Base-by-base conservation (phyloP, 2,329 filamentous ascomycete genomes). In the Xylariales sp. region DNA sequence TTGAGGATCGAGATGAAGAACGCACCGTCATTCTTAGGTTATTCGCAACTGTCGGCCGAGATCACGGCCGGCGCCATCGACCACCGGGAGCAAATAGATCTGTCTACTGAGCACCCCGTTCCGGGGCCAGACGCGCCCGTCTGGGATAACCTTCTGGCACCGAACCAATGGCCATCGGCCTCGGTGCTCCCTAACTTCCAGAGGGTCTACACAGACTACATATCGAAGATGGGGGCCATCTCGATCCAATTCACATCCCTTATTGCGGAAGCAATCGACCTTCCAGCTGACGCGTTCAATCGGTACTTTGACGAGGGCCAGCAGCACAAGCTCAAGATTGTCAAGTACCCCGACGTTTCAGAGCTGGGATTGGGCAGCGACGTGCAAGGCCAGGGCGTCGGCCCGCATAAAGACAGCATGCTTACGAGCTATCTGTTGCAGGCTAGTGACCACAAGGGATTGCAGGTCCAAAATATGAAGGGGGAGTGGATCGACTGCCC, bases 301-400 rank as follows among this genome's bases (percentile, higher is more conserved):
- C 89, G 87, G 74, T 97, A 94, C 83, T 95, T 95, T 80, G 92
- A 94, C 77, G 80, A 85, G 49, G 79, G 86, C 73, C 83, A 87
- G 82, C 93, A 96, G 81, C 93, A 97, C 82, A 97, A 97, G 83
- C 85, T 97, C 75, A 97, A 97, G 83, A 90, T 97, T 67, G 90
- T 97, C 68, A 93, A 92, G 81, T 97, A 96, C 76, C 93, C 93
- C 0, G 93, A 96, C 77, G 79, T 87, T 12, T 80, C 82, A n/a
- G 85, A 89, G 77, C 81, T 92, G 1, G 87, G 85, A 0, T 78
- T 84, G 2, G 78, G 71, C 23, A 76, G 65, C 3, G 71, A 72
- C 32, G 77, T 75, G 28, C 78, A 85, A 70, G 84, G 84, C 41
- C 88, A 90, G 73, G 88, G 83, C 73, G 91, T 94, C 0, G 93